Evolutionary conservation across 2,329 filamentous ascomycete species (phyloP).

Genomic region (Aspergillus proliferans): DNA sequence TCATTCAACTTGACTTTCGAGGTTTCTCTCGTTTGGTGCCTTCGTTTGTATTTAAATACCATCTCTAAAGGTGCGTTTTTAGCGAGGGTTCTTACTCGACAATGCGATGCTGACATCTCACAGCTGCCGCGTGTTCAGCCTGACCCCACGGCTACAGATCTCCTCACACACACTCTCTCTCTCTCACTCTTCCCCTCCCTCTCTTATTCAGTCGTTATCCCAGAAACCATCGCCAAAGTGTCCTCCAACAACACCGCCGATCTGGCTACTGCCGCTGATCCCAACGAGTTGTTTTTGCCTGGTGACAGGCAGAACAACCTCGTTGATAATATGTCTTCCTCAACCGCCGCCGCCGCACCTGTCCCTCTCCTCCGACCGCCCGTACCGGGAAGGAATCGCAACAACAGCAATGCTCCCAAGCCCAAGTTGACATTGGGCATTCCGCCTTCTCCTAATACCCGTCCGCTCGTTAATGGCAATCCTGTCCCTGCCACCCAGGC

Average conservation of each 20-base stretch:
- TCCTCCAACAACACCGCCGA: constrained; percentile 20
- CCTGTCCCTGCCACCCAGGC: constrained; percentile 29
- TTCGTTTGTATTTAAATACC: neutral
- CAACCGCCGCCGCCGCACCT: constrained; percentile 61
- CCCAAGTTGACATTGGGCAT: constrained; percentile 82
- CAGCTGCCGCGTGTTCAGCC: constrained; percentile 6
- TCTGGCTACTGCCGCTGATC: constrained; percentile 34
- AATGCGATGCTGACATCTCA: neutral
- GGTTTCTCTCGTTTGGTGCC: neutral
- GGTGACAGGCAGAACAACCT: constrained; percentile 36
- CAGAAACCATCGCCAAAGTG: constrained; percentile 9
- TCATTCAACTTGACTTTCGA: neutral
- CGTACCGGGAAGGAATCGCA: constrained; percentile 61
- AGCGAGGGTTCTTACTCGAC: too few relatives aligned
- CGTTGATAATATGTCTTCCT: constrained; percentile 56
- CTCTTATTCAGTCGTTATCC: neutral
- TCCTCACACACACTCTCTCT: neutral
- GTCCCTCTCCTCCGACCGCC: constrained; percentile 78
- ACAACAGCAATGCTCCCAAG: constrained; percentile 55
- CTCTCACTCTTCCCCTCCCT: constrained; percentile 1
- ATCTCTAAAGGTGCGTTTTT: too few relatives aligned
- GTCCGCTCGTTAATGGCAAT: constrained; percentile 56
- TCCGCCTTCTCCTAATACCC: constrained; percentile 75
- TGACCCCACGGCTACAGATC: constrained; percentile 7
- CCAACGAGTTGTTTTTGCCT: constrained; percentile 37